Conservation (phyloP, 2,329 filamentous ascomycete genomes). For the Lachnellula arida region DNA sequence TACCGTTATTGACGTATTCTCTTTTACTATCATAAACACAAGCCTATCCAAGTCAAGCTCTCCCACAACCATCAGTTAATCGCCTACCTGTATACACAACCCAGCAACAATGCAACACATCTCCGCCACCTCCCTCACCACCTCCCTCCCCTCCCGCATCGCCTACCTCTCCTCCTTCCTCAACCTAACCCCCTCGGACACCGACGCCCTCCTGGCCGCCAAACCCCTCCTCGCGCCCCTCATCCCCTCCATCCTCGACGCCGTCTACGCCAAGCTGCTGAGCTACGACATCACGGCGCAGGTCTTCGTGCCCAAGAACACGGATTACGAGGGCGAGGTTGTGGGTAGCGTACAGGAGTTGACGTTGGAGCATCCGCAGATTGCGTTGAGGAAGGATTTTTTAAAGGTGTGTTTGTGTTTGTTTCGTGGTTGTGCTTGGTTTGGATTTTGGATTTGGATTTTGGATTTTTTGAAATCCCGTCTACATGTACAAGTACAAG, state of each 20-base stretch:
- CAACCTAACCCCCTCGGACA: slow-evolving; percentile 26
- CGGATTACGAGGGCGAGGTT: slow-evolving; percentile 62
- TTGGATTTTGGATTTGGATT: background rate
- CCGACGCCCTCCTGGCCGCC: slow-evolving; percentile 27
- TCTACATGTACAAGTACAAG: no score
- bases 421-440: background rate
- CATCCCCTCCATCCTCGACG: slow-evolving; percentile 77
- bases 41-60: background rate
- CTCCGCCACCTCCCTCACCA: slow-evolving; percentile 20
- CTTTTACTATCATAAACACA: background rate
- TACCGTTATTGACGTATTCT: background rate
- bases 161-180: slow-evolving; percentile 26
- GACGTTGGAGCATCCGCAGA: slow-evolving; percentile 59
- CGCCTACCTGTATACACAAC: background rate
- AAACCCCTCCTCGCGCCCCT: slow-evolving; percentile 43
- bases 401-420: slow-evolving; percentile 34
- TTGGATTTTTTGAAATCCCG: background rate
- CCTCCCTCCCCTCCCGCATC: slow-evolving; percentile 24
- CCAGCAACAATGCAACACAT: slow-evolving; percentile 29
- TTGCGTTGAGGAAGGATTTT: slow-evolving; percentile 74
- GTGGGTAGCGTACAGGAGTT: slow-evolving; percentile 57
- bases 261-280: slow-evolving; percentile 77
- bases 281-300: slow-evolving; percentile 78
- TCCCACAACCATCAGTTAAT: background rate
- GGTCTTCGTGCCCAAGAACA: slow-evolving; percentile 62